Base-by-base conservation (phyloP, 768 basidiomycete species). In the Russula emetica region DNA sequence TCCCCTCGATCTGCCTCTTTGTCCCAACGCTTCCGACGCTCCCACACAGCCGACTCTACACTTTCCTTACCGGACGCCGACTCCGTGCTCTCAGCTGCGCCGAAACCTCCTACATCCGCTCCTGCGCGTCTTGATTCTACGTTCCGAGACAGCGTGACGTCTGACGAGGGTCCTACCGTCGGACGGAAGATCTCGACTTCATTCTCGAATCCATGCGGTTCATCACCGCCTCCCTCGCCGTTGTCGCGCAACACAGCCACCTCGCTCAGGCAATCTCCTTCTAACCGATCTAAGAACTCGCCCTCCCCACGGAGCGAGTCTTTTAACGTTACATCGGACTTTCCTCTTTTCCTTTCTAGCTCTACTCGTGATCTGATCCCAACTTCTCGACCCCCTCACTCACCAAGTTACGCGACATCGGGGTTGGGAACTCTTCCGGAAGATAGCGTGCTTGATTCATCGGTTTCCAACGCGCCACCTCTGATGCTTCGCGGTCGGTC, bases 351-450 rank as follows among this genome's bases (percentile, higher is more conserved):
- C 49, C 32, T 69, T 5, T 67, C 68, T 10, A 61, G 53, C 14
- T 60, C 61, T 16, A 52, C 64, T 16, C 64, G 66, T 47, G 57
- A 67, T 64, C 9, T 58, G 42, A n/a, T 66, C 55, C 34, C 60
- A 36, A 40, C 63, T 10, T 24, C 59, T 51, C 67, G 60, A 40
- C 56, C 42, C 45, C 66, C 20, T 67, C 67, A 36, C 45, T 67
- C 42, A 2, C 61, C 64, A 67, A 64, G 54, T 64, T 55, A 55
- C 58, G 60, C n/a, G 22, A 30, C 52, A 9, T 53, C 64, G 24
- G 64, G 64, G 5, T 72, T 86, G 53, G 78, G 80, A 60, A 76
- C 80, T 7, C 77, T 85, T 2, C 84, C 80, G 5, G 84, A 86
- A 64, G 82, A 77, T 55, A 70, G 74, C 9, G 82, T 84, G 60